Evolutionary conservation across 257 asterid species (phyloP).

Genomic region (Oldenlandia corymbosa): DNA sequence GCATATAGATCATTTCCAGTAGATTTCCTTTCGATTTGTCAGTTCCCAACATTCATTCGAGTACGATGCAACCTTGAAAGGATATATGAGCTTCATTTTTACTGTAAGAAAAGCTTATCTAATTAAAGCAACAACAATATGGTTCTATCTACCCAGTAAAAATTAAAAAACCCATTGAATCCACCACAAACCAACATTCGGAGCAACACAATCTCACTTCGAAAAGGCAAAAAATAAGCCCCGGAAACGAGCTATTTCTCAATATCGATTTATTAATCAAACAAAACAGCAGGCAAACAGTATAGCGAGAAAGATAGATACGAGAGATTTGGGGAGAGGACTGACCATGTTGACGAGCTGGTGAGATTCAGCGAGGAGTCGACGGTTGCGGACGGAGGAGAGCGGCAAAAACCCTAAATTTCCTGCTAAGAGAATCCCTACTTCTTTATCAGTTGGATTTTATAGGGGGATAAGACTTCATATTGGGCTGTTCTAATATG

Average conservation of each 20-base stretch:
- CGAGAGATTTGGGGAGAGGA: not conserved
- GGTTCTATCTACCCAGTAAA: not conserved
- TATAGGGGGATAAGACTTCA: not conserved
- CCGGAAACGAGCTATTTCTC: not conserved
- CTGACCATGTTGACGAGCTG: constrained; percentile 19
- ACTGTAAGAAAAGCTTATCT: not conserved
- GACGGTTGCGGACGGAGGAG: not conserved
- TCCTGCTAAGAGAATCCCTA: constrained; percentile 2
- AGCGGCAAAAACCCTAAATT: constrained; percentile 8
- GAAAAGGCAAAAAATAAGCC: not conserved
- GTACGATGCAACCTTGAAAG: not conserved
- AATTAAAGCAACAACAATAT: not conserved
- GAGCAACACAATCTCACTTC: not conserved
- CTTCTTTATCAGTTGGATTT: not conserved
- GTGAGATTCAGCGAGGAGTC: constrained; percentile 6
- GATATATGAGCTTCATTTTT: not conserved
- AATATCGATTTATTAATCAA: not conserved
- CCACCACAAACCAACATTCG: not conserved
- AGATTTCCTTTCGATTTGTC: not conserved
- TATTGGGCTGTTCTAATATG: constrained; percentile 1
- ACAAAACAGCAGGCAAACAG: too few species aligned
- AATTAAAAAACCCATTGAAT: not conserved
- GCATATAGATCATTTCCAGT: not conserved
- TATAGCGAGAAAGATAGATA: too few species aligned
- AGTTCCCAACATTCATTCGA: not conserved